These are phyloP conservation scores for Oryza punctata DNA, from an alignment of 176 grass and related monocot genomes.

Conservation along the genomic window DNA sequence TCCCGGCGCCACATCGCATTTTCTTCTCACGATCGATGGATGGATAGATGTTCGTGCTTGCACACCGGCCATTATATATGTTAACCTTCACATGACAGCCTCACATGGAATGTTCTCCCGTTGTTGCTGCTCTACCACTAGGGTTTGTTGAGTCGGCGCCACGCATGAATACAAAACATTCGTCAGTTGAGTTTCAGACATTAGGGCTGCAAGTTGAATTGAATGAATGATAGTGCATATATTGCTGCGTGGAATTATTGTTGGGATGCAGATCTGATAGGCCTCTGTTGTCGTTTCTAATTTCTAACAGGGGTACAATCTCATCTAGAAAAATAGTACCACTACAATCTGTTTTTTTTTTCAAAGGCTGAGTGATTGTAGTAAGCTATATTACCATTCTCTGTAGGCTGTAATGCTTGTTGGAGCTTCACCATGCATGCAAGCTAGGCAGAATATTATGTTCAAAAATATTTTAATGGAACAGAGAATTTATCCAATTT, in stretches of 20 bases:
- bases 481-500: no score
- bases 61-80: background rate
- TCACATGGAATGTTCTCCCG: conserved; percentile 19
- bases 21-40: background rate
- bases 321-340: no score
- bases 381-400: no score
- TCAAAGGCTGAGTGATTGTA: no score
- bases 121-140: background rate
- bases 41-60: no score
- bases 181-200: background rate
- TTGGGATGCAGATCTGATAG: background rate
- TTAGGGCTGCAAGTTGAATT: background rate
- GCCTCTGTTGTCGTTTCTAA: background rate
- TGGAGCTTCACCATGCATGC: no score
- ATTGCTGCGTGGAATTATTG: background rate
- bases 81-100: background rate
- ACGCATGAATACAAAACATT: background rate
- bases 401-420: no score
- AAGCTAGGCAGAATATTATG: no score
- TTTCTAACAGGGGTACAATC: no score
- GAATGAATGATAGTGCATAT: background rate
- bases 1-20: background rate
- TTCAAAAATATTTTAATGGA: no score
- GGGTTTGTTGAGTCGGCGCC: background rate
- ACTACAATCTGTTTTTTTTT: no score